Evolutionary conservation across 164 flowering plant species (phyloP).

Genomic region (Macadamia integrifolia): DNA sequence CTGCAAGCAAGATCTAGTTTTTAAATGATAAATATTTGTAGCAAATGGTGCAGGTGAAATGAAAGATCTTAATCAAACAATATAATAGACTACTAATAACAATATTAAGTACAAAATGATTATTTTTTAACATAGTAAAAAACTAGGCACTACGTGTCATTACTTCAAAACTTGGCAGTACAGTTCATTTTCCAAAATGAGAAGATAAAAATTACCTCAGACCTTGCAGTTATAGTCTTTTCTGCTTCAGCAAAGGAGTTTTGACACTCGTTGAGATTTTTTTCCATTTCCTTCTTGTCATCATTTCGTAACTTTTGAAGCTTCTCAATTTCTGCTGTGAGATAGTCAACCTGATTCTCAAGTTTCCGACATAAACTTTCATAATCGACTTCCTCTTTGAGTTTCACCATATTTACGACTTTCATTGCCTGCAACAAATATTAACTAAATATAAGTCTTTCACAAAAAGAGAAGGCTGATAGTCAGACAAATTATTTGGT

Average conservation of each 20-base stretch:
- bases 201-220: constrained; percentile 54
- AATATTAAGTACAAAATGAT: background rate
- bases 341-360: constrained; percentile 65
- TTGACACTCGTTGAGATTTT: constrained; percentile 42
- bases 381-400: constrained; percentile 90
- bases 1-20: constrained; percentile 31
- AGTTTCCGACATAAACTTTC: constrained; percentile 82
- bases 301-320: constrained; percentile 49
- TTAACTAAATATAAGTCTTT: constrained; percentile 5
- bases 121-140: background rate
- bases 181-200: background rate
- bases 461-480: background rate
- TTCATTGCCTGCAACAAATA: constrained; percentile 72
- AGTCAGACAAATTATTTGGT: background rate
- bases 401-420: constrained; percentile 66
- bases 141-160: background rate
- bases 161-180: constrained; percentile 1
- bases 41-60: background rate
- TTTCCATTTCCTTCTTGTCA: constrained; percentile 43
- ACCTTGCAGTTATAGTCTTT: constrained; percentile 46
- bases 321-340: constrained; percentile 71
- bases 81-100: background rate
- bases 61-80: background rate
- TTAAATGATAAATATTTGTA: background rate
- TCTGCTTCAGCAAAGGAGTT: constrained; percentile 47